Conservation (phyloP, 805 yeast genomes). For the Starmera amethionina region DNA sequence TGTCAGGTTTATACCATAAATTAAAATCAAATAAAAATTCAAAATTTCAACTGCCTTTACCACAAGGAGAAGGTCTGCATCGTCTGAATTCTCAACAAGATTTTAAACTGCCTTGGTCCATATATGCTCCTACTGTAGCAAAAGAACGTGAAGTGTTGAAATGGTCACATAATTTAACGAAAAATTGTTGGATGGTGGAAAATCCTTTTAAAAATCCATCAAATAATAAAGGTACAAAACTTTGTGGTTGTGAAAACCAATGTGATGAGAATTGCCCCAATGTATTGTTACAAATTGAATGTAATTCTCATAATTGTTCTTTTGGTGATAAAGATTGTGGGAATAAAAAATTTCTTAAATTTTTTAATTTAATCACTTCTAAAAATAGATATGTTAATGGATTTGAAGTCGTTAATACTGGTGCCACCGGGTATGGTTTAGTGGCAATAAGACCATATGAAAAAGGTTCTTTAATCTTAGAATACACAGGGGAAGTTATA, state of each 20-base stretch:
- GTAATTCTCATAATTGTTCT: slow-evolving; percentile 22
- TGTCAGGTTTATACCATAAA: slow-evolving; percentile 13
- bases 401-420: slow-evolving; percentile 25
- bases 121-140: slow-evolving; percentile 22
- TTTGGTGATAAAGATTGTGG: slow-evolving; percentile 24
- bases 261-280: slow-evolving; percentile 28
- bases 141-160: slow-evolving; percentile 14
- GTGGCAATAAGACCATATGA: slow-evolving; percentile 26
- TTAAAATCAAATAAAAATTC: slow-evolving; percentile 2
- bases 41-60: slow-evolving; percentile 11
- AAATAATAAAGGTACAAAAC: no score
- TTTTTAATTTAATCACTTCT: slow-evolving; percentile 8
- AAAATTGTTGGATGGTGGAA: slow-evolving; percentile 9
- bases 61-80: slow-evolving; percentile 12
- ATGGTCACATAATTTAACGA: slow-evolving; percentile 20
- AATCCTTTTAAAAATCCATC: background rate
- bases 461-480: slow-evolving; percentile 31
- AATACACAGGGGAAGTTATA: slow-evolving; percentile 41
- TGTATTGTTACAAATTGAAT: slow-evolving; percentile 22
- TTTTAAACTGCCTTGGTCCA: slow-evolving; percentile 24
- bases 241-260: slow-evolving; percentile 13
- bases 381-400: slow-evolving; percentile 17
- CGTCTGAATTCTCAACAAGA: slow-evolving; percentile 4
- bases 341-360: slow-evolving; percentile 24
- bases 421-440: slow-evolving; percentile 33